Conservation (phyloP, 495 filamentous ascomycete species). For the Paragyromitra xinjiangensis region DNA sequence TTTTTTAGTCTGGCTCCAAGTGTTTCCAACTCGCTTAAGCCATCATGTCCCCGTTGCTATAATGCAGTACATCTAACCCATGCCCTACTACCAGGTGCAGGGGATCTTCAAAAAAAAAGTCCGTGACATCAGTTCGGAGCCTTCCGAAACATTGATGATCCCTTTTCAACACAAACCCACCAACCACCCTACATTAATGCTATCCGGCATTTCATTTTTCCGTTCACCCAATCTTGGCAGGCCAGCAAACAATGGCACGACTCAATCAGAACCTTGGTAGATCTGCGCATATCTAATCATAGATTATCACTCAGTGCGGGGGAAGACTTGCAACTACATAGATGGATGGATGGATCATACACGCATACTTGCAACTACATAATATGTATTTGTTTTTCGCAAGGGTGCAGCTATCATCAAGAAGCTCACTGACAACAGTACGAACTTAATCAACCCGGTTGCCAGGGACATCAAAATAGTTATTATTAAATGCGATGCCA, state of each 20-base stretch:
- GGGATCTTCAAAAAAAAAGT: neutral
- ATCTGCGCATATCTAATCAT: slow-evolving; percentile 16
- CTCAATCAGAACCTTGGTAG: neutral
- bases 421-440: slow-evolving; percentile 10
- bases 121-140: slow-evolving; percentile 13
- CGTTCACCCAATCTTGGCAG: slow-evolving; percentile 9
- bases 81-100: slow-evolving; percentile 10
- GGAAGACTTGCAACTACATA: neutral
- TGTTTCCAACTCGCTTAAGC: too few relatives aligned
- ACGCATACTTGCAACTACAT: neutral
- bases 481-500: neutral
- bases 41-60: too few relatives aligned
- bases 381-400: neutral
- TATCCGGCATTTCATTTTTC: slow-evolving; percentile 33
- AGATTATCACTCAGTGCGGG: slow-evolving; percentile 35
- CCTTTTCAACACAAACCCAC: slow-evolving; percentile 1
- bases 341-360: too few relatives aligned
- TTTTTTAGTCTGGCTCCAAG: too few relatives aligned
- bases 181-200: slow-evolving; percentile 20
- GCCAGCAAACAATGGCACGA: slow-evolving; percentile 20
- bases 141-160: slow-evolving; percentile 15
- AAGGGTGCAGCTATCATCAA: slow-evolving; percentile 20
- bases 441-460: neutral
- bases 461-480: neutral
- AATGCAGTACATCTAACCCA: neutral